Evolutionary conservation across 2,329 filamentous ascomycete species (phyloP).

Genomic region (Trichoderma sp.): DNA sequence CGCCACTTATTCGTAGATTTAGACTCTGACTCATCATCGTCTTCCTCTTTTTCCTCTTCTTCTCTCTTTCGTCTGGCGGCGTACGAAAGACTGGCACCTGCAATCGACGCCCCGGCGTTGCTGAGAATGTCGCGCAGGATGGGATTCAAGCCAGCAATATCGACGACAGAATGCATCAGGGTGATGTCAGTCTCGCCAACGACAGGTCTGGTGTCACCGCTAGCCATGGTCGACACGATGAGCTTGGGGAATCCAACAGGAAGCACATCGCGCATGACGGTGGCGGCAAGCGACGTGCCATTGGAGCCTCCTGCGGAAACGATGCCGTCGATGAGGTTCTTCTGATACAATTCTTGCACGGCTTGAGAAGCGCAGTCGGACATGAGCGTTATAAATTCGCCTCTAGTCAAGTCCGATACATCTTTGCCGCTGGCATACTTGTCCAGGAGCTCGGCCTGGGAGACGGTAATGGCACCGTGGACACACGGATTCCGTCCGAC

Average conservation of each 20-base stretch:
- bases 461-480: slow-evolving; percentile 46
- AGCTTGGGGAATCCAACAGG: slow-evolving; percentile 68
- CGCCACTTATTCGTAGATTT: slow-evolving; percentile 37
- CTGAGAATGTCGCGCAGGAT: slow-evolving; percentile 55
- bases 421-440: slow-evolving; percentile 31
- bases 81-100: slow-evolving; percentile 54
- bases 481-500: slow-evolving; percentile 47
- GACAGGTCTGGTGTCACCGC: slow-evolving; percentile 61
- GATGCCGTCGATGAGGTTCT: slow-evolving; percentile 49
- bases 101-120: slow-evolving; percentile 62
- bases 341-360: slow-evolving; percentile 39
- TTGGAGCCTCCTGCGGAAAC: slow-evolving; percentile 61
- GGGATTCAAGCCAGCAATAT: slow-evolving; percentile 63
- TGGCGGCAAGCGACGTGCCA: slow-evolving; percentile 58
- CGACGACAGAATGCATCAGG: slow-evolving; percentile 69
- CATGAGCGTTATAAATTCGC: slow-evolving; percentile 56
- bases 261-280: slow-evolving; percentile 57
- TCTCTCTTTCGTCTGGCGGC: slow-evolving; percentile 17
- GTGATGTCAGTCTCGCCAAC: slow-evolving; percentile 66
- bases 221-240: slow-evolving; percentile 67
- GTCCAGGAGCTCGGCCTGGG: slow-evolving; percentile 41
- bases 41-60: background rate
- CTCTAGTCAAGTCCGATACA: slow-evolving; percentile 43
- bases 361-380: slow-evolving; percentile 43
- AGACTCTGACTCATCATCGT: too few relatives aligned